These are phyloP conservation scores for Acer campestre DNA, from an alignment of 345 rosid genomes.

Conservation along the genomic window DNA sequence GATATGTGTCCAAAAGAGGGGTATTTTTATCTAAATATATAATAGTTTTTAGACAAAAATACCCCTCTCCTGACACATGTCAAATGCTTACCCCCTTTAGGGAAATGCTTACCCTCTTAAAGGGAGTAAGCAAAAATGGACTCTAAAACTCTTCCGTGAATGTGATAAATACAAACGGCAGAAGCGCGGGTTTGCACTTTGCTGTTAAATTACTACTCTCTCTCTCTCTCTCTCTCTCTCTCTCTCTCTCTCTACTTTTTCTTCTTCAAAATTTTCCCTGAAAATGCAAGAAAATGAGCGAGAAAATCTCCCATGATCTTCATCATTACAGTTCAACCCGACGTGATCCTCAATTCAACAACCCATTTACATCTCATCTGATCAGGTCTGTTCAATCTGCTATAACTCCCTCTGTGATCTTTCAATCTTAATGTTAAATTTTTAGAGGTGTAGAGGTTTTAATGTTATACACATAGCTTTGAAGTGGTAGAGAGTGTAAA, in stretches of 20 bases:
- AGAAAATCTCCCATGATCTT: not conserved
- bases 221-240: conserved; percentile 26
- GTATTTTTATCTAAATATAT: too few species aligned
- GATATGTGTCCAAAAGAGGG: too few species aligned
- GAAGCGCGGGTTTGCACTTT: conserved; percentile 37
- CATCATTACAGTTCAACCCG: not conserved
- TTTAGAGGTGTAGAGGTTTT: too few species aligned
- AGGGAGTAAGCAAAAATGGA: too few species aligned
- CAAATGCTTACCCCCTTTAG: too few species aligned
- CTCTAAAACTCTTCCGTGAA: conserved; percentile 41
- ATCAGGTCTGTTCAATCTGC: not conserved
- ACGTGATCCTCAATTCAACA: not conserved
- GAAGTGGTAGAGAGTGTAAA: not conserved
- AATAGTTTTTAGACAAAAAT: too few species aligned
- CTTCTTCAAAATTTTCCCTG: not conserved
- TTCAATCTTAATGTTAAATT: too few species aligned
- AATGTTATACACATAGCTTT: too few species aligned
- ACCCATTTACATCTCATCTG: not conserved
- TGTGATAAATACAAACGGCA: conserved; percentile 55
- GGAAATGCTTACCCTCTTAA: too few species aligned
- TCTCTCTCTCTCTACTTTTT: conserved; percentile 25
- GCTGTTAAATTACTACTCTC: conserved; percentile 27
- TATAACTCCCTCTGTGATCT: not conserved
- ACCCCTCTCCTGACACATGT: too few species aligned
- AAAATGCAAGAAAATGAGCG: not conserved